Conservation (phyloP, 768 basidiomycete species). For the Tulasnella sp. region DNA sequence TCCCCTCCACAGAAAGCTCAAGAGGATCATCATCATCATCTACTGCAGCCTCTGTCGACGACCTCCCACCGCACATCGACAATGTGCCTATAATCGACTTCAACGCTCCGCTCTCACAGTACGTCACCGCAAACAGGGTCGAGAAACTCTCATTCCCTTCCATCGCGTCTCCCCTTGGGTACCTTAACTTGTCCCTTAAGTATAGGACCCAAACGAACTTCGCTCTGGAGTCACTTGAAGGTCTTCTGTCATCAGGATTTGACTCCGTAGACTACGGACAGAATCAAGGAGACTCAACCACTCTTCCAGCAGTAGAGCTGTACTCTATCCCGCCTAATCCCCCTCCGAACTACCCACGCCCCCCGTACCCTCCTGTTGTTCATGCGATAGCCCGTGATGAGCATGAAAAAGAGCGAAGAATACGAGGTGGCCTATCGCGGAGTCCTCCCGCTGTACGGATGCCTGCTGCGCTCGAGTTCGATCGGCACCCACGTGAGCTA, state of each 20-base stretch:
- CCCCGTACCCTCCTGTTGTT: constrained; percentile 4
- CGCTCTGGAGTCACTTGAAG: constrained; percentile 65
- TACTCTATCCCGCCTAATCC: constrained; percentile 1
- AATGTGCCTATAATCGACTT: constrained; percentile 20
- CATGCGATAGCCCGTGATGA: not conserved
- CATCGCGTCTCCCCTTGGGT: constrained; percentile 57
- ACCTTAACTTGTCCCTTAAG: constrained; percentile 46
- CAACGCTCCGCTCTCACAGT: constrained; percentile 33
- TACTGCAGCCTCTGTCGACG: constrained; percentile 4
- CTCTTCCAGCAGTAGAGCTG: constrained; percentile 4
- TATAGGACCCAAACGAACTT: constrained; percentile 62
- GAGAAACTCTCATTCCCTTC: constrained; percentile 50
- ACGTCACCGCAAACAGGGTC: constrained; percentile 35
- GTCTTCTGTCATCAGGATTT: constrained; percentile 60
- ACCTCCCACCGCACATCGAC: constrained; percentile 3
- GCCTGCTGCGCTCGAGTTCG: not conserved
- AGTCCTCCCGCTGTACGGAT: not conserved
- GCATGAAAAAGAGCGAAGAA: not conserved
- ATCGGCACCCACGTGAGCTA: not conserved
- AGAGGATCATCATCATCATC: constrained; percentile 16
- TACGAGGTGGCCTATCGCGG: not conserved
- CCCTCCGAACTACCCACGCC: constrained; percentile 9
- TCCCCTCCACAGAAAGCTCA: constrained; percentile 23
- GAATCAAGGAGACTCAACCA: not conserved
- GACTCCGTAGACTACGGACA: constrained; percentile 30